Evolutionary conservation across 108 stramenopile species (phyloP).

Genomic region (Cyclotella kingstonii): DNA sequence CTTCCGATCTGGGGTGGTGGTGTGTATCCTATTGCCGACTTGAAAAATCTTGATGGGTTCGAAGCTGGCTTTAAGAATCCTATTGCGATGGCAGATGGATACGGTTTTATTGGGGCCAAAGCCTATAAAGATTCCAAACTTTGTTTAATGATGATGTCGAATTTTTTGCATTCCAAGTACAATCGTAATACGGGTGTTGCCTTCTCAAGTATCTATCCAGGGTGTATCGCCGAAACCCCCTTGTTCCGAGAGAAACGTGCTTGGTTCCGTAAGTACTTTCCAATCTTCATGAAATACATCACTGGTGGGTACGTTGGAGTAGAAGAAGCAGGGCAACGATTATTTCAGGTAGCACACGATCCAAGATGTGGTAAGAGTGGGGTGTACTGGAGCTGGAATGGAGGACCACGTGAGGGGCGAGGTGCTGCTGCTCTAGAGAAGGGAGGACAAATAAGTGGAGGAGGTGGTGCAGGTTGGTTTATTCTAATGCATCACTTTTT

Average conservation of each 20-base stretch:
- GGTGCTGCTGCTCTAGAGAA: slow-evolving; percentile 86
- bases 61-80: slow-evolving; percentile 83
- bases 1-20: slow-evolving; percentile 90
- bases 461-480: slow-evolving; percentile 87
- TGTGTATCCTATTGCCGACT: slow-evolving; percentile 89
- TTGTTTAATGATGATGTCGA: slow-evolving; percentile 86
- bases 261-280: slow-evolving; percentile 89
- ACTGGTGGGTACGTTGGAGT: slow-evolving; percentile 88
- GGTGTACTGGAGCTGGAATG: slow-evolving; percentile 65
- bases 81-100: slow-evolving; percentile 87
- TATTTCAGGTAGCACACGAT: slow-evolving; percentile 85
- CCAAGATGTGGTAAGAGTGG: slow-evolving; percentile 80
- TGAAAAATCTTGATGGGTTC: slow-evolving; percentile 84
- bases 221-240: slow-evolving; percentile 95
- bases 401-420: slow-evolving; percentile 85
- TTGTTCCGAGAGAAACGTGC: slow-evolving; percentile 95
- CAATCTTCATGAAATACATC: slow-evolving; percentile 85
- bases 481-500: too few relatives aligned
- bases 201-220: slow-evolving; percentile 94
- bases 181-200: slow-evolving; percentile 86
- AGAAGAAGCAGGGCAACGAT: slow-evolving; percentile 83
- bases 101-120: slow-evolving; percentile 89
- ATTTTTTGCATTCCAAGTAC: slow-evolving; percentile 90
- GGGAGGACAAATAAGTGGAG: slow-evolving; percentile 81
- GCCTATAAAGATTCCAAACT: slow-evolving; percentile 92